Base-by-base conservation (phyloP, 768 basidiomycete genomes). In the Xerocomus brunneocitrinus region DNA sequence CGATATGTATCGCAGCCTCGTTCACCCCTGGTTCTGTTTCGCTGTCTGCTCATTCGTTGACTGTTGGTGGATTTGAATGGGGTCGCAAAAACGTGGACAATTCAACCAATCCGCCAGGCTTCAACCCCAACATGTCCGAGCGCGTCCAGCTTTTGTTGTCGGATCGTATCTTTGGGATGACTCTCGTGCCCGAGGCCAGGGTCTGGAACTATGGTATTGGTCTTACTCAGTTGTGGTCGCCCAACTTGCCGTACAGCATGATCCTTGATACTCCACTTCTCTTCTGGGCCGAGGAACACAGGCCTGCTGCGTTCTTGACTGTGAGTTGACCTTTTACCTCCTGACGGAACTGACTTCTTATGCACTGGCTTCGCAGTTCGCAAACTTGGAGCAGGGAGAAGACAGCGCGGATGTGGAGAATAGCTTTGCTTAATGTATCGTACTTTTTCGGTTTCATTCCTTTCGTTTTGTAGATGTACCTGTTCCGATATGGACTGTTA, bases 1-100 rank as follows among this genome's bases (percentile, higher is more conserved):
- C 93, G 2, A 93, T 98, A 62, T 95, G 95, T 66, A 73, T 99
- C 58, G 89, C 95, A 3, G 86, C 88, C 27, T 94, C 97, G 24
- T 99, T 99, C 75, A 98, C 97, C 3, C 97, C 97, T 2, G 97
- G 97, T 51, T 98, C 95, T 4, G 93, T 98, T 28, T 98, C 95
- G 22, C 74, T 99, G 39, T 94, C 93, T 25, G 88, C 95, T 0
- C 95, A 98, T 74, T 89, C 85, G 31, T 74, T 98, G 47, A 87
- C 88, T 5, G 85, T 95, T 8, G 83, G 88, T 55, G 97, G 95
- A 14, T 98, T 98, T 67, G 97, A 99, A 65, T 98, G 95, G 95
- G 95, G 95, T 39, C 78, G 95, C 62, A 98, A 97, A 76, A 95
- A 95, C 61, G 74, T 79, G 60, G 93, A 95, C 63, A 89, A 82